Base-by-base conservation (phyloP, 2,329 filamentous ascomycete species). In the Didymella arachidicola region DNA sequence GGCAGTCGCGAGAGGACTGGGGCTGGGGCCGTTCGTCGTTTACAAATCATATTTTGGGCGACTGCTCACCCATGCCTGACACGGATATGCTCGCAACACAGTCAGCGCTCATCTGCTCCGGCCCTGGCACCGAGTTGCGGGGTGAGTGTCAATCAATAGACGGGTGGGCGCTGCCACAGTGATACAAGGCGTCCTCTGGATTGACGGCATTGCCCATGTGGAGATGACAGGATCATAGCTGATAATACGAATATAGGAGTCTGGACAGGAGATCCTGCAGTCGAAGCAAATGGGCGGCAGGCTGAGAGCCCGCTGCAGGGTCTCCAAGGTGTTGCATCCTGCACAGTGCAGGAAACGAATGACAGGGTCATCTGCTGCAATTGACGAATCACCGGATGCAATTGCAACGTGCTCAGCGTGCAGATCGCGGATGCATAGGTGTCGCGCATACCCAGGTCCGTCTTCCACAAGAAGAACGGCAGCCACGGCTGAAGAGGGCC, bases 341-440 rank as follows among this genome's bases (percentile, higher is more conserved):
- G 65, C 62, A 66, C 55, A 47, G 36, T 27, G 34, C n/a, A 8
- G 30, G 45, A 41, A 41, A 62, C 63, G 65, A 66, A 64, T 66
- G 64, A 69, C 60, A 64, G 65, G 66, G 66, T 69, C 64, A 66
- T 63, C 60, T 71, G 63, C 52, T 60, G 60, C 66, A 62, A 75
- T 75, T 74, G 73, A 61, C 73, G 72, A 73, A 76, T 76, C 71
- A 67, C 63, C 67, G 60, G 64, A 61, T 62, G 55, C 65, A 66
- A 65, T 63, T 61, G 60, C 61, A 57, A 62, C 57, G 60, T 68
- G 59, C 60, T 67, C 61, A 66, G 59, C 61, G 57, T 57, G 70
- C 65, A 72, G 71, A 74, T 73, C 69, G 65, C 66, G 63, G 60
- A 62, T 59, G 62, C 63, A 63, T 57, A 64, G 48, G 63, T 68